Conservation (phyloP, 768 basidiomycete species). For the Suillus clintonianus region DNA sequence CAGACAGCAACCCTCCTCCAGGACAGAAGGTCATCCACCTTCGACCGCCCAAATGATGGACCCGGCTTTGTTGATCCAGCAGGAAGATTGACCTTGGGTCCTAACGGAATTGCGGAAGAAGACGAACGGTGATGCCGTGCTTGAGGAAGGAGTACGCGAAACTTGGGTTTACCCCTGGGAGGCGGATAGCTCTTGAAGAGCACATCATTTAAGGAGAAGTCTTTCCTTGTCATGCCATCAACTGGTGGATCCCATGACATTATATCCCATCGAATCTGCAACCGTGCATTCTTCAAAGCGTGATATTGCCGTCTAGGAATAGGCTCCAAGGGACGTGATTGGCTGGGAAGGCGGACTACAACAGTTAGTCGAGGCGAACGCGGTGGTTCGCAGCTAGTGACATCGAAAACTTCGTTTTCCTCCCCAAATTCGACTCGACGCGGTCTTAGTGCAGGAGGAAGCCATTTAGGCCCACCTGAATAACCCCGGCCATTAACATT, state of each 20-base stretch:
- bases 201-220: conserved; percentile 64
- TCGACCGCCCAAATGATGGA: conserved; percentile 25
- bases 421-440: conserved; percentile 32
- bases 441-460: conserved; percentile 55
- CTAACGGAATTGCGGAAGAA: conserved; percentile 8
- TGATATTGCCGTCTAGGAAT: conserved; percentile 51
- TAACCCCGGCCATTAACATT: conserved; percentile 15
- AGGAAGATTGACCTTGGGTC: conserved; percentile 44
- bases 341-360: conserved; percentile 50
- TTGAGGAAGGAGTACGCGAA: conserved; percentile 39
- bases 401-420: conserved; percentile 44
- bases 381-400: conserved; percentile 51
- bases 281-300: conserved; percentile 39
- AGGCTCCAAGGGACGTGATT: conserved; percentile 42
- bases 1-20: conserved; percentile 38
- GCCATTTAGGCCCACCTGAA: conserved; percentile 42
- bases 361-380: conserved; percentile 45
- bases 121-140: conserved; percentile 4
- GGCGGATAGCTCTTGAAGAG: conserved; percentile 52
- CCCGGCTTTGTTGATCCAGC: conserved; percentile 21
- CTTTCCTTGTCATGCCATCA: conserved; percentile 60
- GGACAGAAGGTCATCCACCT: conserved; percentile 35
- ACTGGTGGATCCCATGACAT: conserved; percentile 74
- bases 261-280: conserved; percentile 58
- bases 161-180: conserved; percentile 35